Conservation (phyloP, 179 eudicot genomes). For the Dionaea muscipula region DNA sequence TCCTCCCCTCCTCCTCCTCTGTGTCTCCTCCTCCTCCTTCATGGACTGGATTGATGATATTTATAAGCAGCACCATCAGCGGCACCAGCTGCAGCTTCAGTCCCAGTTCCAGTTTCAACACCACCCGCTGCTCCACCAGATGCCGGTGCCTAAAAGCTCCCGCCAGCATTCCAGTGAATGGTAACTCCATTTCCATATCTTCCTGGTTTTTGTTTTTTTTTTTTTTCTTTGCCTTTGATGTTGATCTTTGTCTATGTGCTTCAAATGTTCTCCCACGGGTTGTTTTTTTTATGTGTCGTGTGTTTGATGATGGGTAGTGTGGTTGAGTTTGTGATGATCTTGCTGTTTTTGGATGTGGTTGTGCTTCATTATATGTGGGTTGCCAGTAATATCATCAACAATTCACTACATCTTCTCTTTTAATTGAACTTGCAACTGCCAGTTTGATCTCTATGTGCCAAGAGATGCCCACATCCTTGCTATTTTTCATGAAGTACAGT, state of each 20-base stretch:
- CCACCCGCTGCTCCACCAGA: too few relatives aligned
- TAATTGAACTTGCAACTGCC: background rate
- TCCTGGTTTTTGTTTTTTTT: slow-evolving; percentile 12
- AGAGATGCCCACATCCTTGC: background rate
- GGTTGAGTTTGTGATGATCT: background rate
- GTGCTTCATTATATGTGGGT: background rate
- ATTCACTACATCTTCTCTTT: background rate
- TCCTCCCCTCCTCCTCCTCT: slow-evolving; percentile 10
- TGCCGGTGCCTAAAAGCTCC: slow-evolving; percentile 41
- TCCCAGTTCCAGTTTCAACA: too few relatives aligned
- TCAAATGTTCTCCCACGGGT: background rate
- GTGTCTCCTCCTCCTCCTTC: background rate
- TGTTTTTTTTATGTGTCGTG: background rate
- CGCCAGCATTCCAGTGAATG: slow-evolving; percentile 68
- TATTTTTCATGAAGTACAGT: background rate
- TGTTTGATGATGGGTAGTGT: background rate
- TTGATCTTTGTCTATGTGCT: background rate
- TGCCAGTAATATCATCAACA: background rate
- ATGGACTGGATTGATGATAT: slow-evolving; percentile 52
- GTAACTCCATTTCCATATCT: too few relatives aligned
- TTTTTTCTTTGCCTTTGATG: background rate
- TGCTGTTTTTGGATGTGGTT: background rate
- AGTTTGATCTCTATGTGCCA: background rate
- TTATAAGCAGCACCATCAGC: slow-evolving; percentile 21
- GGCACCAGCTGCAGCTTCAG: slow-evolving; percentile 28